Evolutionary conservation across 768 basidiomycete genomes (phyloP).

Genomic region (Podaxis pistillaris): DNA sequence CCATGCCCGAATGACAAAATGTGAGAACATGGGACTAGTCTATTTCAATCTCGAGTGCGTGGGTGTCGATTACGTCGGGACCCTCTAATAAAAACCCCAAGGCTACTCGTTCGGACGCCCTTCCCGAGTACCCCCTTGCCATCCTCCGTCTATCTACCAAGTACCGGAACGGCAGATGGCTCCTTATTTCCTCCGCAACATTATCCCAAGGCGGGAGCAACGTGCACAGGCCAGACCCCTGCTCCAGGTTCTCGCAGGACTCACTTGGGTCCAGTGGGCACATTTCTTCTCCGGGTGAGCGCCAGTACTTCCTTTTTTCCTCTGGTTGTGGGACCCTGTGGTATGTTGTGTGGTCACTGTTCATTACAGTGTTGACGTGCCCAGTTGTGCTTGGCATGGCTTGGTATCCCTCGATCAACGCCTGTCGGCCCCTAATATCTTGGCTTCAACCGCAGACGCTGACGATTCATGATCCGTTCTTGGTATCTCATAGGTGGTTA

Average conservation of each 20-base stretch:
- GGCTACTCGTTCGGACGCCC: background rate
- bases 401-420: background rate
- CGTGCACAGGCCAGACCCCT: slow-evolving; percentile 36
- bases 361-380: background rate
- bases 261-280: slow-evolving; percentile 55
- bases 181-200: slow-evolving; percentile 47
- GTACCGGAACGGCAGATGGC: slow-evolving; percentile 32
- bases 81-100: background rate
- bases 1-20: background rate
- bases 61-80: slow-evolving; percentile 6
- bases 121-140: too few relatives aligned
- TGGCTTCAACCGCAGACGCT: background rate
- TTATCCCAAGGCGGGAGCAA: slow-evolving; percentile 48
- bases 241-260: slow-evolving; percentile 36
- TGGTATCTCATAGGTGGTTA: slow-evolving; percentile 53
- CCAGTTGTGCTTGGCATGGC: background rate
- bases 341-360: background rate
- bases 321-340: slow-evolving; percentile 1
- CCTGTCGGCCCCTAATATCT: slow-evolving; percentile 19
- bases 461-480: background rate
- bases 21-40: background rate
- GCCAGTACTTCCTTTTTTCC: background rate
- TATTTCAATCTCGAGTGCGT: background rate
- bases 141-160: background rate
- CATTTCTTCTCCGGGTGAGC: slow-evolving; percentile 63